Evolutionary conservation across 1,284 basidiomycete species (phyloP), one percentile per base, ranked within the genome.

Genomic region (Agaricales sp.): DNA sequence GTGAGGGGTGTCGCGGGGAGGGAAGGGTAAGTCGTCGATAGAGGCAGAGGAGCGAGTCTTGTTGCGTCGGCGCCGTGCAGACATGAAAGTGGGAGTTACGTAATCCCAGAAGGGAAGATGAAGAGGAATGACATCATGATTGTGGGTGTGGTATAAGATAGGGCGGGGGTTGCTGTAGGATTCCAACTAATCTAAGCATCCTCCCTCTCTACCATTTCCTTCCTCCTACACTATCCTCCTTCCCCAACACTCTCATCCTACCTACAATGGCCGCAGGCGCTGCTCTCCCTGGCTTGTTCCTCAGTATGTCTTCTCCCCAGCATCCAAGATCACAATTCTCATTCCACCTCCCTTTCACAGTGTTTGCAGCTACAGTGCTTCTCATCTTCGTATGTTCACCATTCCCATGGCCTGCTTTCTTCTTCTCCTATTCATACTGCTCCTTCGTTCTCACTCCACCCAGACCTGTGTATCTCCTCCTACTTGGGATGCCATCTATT

Each of bases 401-500:
- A 14, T 43, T 22, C 46, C 50, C 46, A 43, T 47, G 45, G 16
- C 21, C 43, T 38, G 14, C 21, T 45, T 43, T 23, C 25, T 16
- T 23, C 12, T 16, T 46, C n/a, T 20, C 25, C 21, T 20, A 38
- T 25, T 47, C 39, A 50, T 20, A n/a, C n/a, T n/a, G n/a, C n/a
- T n/a, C n/a, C n/a, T n/a, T n/a, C n/a, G n/a, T n/a, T n/a, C 21
- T 8, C 50, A 12, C 6, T 43, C 48, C n/a, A 19, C n/a, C 24
- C 50, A 80, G 77, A 77, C 73, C 2, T 81, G 75, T 2, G 75
- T 83, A 12, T 83, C 83, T 18, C 65, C 75, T 47, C 87, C 87
- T 26, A 85, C 78, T 57, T 90, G 86, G 88, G 62, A 82, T 24
- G 61, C 61, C 25, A 69, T 90, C 48, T 81, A 74, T 19, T 90